Evolutionary conservation across 371 early-diverging fungal species (phyloP), one percentile per base, ranked within the genome.

Genomic region (Massospora cicadina): DNA sequence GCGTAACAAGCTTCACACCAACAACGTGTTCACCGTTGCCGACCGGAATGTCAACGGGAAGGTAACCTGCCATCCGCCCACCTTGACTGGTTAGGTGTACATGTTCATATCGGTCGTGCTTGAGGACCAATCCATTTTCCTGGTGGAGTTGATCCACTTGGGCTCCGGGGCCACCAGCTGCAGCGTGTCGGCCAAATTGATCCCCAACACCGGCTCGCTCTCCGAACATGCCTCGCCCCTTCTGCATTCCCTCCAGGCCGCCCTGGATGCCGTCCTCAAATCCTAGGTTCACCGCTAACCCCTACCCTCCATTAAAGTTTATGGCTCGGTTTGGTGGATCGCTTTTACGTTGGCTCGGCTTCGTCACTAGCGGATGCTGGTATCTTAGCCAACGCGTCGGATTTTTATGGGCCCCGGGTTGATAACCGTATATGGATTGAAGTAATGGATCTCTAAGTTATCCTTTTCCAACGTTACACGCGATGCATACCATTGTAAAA

Each of bases 11-110:
- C 43, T 62, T 23, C 62, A 62, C 43, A 30, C 21, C 5, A 62
- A 62, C 43, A 62, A 62, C 53, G 43, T 62, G 43, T 62, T 62
- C 25, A 62, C 62, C 5, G 62, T 62, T 17, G 62, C 62, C 7
- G 62, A 62, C 43, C 2, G 62, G 23, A 62, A 62, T 62, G 27
- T 62, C 0, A 33, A 62, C 26, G 43, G 43, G 2, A 62, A 62
- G 62, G 62, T 62, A 62, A 62, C 2, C 53, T 5, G 17, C 10
- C 17, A 10, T 17, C 5, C 17, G 43, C 17, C 43, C 10, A 43
- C 5, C 10, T 17, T 31, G 27, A 33, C 53, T 12, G 3, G 26
- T 2, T 31, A 62, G 62, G 43, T 21, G 10, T 62, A 62, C 26
- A 13, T 62, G n/a, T 62, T 62, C 43, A 62, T 62, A 3, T 62